These are phyloP conservation scores for Tubosaeta sp. DNA, from an alignment of 768 basidiomycete genomes.

Conservation along the genomic window DNA sequence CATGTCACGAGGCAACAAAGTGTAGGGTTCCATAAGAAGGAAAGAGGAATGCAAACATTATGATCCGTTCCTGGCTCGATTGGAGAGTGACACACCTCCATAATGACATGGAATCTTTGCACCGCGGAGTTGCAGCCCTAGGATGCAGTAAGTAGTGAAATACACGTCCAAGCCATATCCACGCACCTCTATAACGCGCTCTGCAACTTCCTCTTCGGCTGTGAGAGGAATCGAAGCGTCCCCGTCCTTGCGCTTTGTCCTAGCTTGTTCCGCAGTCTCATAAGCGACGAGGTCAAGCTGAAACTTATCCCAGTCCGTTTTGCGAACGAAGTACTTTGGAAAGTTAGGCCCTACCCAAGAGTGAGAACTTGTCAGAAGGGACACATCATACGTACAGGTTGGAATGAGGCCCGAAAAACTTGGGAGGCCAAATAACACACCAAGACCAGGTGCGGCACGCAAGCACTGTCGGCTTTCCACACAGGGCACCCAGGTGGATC, in stretches of 20 bases:
- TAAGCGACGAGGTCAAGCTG: constrained; percentile 1
- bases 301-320: constrained; percentile 13
- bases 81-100: constrained; percentile 13
- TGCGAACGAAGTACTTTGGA: constrained; percentile 12
- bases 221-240: neutral
- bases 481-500: constrained; percentile 17
- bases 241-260: neutral
- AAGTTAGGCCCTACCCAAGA: constrained; percentile 17
- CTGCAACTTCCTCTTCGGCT: neutral
- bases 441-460: constrained; percentile 11
- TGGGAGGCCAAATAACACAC: neutral
- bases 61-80: neutral
- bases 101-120: constrained; percentile 9
- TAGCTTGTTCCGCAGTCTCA: neutral
- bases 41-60: neutral
- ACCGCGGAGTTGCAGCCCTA: constrained; percentile 5
- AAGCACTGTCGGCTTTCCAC: constrained; percentile 21
- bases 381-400: constrained; percentile 13
- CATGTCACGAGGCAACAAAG: neutral
- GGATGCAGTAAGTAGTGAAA: neutral
- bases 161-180: neutral
- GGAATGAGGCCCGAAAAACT: neutral
- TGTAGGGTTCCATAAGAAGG: neutral
- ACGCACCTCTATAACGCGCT: constrained; percentile 2
- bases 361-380: neutral